These are phyloP conservation scores for Botrytis elliptica DNA, from an alignment of 2,329 filamentous ascomycete species.

Conservation along the genomic window DNA sequence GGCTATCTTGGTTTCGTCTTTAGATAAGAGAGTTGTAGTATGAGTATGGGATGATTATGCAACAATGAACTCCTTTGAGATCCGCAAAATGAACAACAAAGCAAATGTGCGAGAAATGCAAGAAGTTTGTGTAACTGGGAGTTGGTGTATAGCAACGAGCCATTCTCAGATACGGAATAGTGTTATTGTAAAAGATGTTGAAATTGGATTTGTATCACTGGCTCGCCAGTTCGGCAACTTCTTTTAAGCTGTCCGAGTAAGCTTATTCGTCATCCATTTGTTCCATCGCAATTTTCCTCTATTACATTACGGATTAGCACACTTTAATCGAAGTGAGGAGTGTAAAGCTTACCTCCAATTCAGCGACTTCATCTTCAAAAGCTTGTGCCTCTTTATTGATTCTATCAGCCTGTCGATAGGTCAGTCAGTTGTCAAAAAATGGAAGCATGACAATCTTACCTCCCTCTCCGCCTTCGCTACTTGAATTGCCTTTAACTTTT, in stretches of 20 bases:
- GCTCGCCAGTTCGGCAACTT: neutral
- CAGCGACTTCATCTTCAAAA: slow-evolving; percentile 23
- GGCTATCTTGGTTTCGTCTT: neutral
- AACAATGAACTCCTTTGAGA: neutral
- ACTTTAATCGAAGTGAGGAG: neutral
- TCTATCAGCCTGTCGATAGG: slow-evolving; percentile 9
- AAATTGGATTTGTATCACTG: neutral
- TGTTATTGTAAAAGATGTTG: neutral
- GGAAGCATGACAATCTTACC: neutral
- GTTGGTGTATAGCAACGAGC: neutral
- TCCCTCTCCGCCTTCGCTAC: neutral
- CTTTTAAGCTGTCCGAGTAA: no score
- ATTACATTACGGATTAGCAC: neutral
- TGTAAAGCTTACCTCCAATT: slow-evolving; percentile 20
- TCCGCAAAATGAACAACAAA: neutral
- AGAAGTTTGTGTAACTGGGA: neutral
- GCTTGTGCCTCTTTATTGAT: slow-evolving; percentile 17
- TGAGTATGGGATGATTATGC: neutral
- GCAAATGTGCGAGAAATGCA: neutral
- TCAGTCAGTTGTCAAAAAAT: neutral
- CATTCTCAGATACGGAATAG: neutral
- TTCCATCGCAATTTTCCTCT: slow-evolving; percentile 4
- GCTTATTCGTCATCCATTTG: neutral
- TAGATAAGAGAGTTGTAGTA: neutral
- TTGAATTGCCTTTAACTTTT: slow-evolving; percentile 2